These are phyloP conservation scores for Ascochyta viciae-villosae DNA, from an alignment of 2,329 filamentous ascomycete species.

Conservation along the genomic window DNA sequence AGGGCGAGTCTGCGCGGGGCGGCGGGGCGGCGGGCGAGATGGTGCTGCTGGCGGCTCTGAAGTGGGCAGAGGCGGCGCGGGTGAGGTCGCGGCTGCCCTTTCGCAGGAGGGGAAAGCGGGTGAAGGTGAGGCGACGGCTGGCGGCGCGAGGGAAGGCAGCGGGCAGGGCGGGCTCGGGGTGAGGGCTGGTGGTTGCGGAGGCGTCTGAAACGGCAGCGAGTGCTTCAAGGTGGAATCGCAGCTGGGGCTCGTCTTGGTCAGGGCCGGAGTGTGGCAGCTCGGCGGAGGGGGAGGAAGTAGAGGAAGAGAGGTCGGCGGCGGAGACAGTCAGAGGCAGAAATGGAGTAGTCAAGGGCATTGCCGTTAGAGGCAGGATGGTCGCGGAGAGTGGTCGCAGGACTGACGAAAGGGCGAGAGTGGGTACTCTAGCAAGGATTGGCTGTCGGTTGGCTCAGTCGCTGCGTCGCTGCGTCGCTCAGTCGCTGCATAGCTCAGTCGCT, in stretches of 20 bases:
- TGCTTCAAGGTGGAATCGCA: slow-evolving; percentile 14
- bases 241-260: slow-evolving; percentile 15
- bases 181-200: slow-evolving; percentile 13
- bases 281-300: slow-evolving; percentile 18
- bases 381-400: slow-evolving; percentile 41
- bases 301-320: slow-evolving; percentile 24
- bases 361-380: slow-evolving; percentile 40
- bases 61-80: slow-evolving; percentile 26
- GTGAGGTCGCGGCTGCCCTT: slow-evolving; percentile 42
- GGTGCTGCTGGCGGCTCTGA: slow-evolving; percentile 26
- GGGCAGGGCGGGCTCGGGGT: slow-evolving; percentile 4
- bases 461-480: too few relatives aligned
- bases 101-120: slow-evolving; percentile 45
- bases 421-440: slow-evolving; percentile 46
- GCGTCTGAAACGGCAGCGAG: slow-evolving; percentile 8
- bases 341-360: slow-evolving; percentile 45
- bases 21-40: slow-evolving; percentile 23
- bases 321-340: slow-evolving; percentile 37
- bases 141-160: slow-evolving; percentile 19
- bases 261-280: slow-evolving; percentile 13
- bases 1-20: slow-evolving; percentile 29
- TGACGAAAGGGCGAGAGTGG: slow-evolving; percentile 44
- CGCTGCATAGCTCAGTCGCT: background rate
- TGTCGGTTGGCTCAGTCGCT: slow-evolving; percentile 5
- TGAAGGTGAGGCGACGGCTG: slow-evolving; percentile 40